Evolutionary conservation across 495 filamentous ascomycete species (phyloP).

Genomic region (Aspergillus funiculosus): DNA sequence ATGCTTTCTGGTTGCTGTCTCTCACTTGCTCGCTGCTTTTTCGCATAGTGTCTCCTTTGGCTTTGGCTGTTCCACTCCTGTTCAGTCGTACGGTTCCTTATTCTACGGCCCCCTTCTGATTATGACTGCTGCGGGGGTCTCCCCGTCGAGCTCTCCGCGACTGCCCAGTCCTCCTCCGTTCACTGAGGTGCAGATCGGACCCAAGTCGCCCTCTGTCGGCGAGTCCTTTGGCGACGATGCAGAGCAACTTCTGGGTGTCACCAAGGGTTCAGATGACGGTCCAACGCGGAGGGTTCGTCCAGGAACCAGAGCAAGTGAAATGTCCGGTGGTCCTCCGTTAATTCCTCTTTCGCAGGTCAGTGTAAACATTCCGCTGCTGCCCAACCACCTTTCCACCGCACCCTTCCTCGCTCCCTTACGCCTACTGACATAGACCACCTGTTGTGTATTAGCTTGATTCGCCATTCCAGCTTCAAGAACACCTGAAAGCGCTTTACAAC

Average conservation of each 20-base stretch:
- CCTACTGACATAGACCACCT: constrained; percentile 20
- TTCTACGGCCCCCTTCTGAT: constrained; percentile 13
- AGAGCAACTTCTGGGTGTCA: constrained; percentile 35
- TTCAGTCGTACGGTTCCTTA: constrained; percentile 11
- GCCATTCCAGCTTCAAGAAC: constrained; percentile 96
- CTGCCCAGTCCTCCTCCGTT: constrained; percentile 85
- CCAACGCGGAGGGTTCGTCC: constrained; percentile 82
- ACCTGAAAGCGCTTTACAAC: constrained; percentile 86
- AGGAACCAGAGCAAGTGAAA: constrained; percentile 82
- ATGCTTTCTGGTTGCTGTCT: constrained; percentile 8
- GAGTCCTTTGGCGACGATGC: constrained; percentile 41
- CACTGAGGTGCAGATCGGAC: constrained; percentile 83
- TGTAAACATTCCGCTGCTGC: constrained; percentile 3
- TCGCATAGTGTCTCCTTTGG: constrained; percentile 1
- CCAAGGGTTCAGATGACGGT: constrained; percentile 53
- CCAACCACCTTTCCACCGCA: background rate
- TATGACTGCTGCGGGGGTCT: constrained; percentile 52
- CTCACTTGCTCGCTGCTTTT: background rate
- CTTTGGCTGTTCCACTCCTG: constrained; percentile 22
- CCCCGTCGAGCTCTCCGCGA: constrained; percentile 74
- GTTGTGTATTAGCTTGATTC: constrained; percentile 66
- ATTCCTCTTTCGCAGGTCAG: constrained; percentile 73
- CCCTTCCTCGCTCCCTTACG: background rate
- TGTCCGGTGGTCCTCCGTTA: constrained; percentile 85
- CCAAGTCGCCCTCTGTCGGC: constrained; percentile 68